These are phyloP conservation scores for Catharanthus roseus DNA, from an alignment of 257 asterid species.

Conservation along the genomic window DNA sequence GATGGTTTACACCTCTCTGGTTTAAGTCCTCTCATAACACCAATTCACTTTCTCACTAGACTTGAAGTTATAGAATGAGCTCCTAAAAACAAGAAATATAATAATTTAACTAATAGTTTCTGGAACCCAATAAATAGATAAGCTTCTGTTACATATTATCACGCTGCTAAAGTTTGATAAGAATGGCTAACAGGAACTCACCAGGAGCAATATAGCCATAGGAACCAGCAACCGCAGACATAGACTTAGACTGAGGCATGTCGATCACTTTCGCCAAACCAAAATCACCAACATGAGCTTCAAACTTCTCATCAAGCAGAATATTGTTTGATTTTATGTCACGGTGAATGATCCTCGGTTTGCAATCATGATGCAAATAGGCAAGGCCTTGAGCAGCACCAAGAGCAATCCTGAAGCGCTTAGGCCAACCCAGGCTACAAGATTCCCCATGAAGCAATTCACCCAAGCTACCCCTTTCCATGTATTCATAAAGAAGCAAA, in stretches of 20 bases:
- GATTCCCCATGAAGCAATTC: slow-evolving; percentile 67
- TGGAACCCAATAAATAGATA: not conserved
- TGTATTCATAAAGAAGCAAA: slow-evolving; percentile 83
- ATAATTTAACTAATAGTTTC: not conserved
- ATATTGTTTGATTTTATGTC: slow-evolving; percentile 88
- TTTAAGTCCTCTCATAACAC: not conserved
- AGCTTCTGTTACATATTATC: not conserved
- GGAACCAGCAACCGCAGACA: slow-evolving; percentile 97
- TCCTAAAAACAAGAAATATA: not conserved
- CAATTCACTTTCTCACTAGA: not conserved
- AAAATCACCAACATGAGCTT: slow-evolving; percentile 95
- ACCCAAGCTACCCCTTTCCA: slow-evolving; percentile 89
- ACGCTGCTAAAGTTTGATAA: not conserved
- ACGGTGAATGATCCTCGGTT: slow-evolving; percentile 83
- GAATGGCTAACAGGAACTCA: slow-evolving; percentile 25
- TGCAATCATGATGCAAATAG: slow-evolving; percentile 83
- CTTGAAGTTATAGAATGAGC: not conserved
- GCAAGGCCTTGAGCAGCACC: slow-evolving; percentile 93
- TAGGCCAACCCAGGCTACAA: slow-evolving; percentile 66
- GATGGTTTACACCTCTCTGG: not conserved
- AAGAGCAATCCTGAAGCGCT: slow-evolving; percentile 66
- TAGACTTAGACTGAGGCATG: slow-evolving; percentile 89
- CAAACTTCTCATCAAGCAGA: slow-evolving; percentile 79
- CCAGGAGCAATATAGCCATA: slow-evolving; percentile 99
- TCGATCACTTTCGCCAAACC: slow-evolving; percentile 95